phyloP scores from a whole-genome alignment of 306 rosid genomes.

The Alnus rubra region DNA sequence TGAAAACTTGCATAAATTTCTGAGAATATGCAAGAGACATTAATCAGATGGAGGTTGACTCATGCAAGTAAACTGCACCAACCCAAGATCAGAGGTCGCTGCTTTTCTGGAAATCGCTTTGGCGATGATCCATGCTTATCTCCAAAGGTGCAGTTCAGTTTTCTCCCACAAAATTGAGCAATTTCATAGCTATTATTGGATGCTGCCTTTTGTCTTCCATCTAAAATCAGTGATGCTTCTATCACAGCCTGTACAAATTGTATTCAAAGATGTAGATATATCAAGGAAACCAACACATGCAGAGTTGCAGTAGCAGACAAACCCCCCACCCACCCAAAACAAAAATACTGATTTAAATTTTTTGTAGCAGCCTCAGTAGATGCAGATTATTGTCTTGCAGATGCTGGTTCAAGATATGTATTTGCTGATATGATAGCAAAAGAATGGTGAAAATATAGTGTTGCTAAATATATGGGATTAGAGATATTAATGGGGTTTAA shows the following conservation, averaged over 20 bases:
- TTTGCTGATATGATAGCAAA: no score
- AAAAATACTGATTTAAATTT: neutral
- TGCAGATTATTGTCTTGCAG: neutral
- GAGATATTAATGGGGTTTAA: no score
- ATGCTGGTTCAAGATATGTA: neutral
- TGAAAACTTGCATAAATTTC: constrained; percentile 2
- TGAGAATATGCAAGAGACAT: neutral
- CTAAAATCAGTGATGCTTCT: neutral
- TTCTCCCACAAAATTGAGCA: neutral
- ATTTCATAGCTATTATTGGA: neutral
- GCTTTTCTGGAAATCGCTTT: neutral
- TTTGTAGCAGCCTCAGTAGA: neutral
- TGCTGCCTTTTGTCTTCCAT: neutral
- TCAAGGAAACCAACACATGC: neutral
- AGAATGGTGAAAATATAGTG: no score
- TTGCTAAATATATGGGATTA: no score
- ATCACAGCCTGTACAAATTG: neutral
- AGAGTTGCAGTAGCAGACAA: neutral
- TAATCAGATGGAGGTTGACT: neutral
- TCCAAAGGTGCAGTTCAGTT: neutral
- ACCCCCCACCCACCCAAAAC: neutral
- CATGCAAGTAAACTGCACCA: neutral
- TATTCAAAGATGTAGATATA: constrained; percentile 21
- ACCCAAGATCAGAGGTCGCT: neutral
- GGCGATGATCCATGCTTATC: neutral